Base-by-base conservation (phyloP, 306 rosid genomes). In the Phaseolus lunatus region DNA sequence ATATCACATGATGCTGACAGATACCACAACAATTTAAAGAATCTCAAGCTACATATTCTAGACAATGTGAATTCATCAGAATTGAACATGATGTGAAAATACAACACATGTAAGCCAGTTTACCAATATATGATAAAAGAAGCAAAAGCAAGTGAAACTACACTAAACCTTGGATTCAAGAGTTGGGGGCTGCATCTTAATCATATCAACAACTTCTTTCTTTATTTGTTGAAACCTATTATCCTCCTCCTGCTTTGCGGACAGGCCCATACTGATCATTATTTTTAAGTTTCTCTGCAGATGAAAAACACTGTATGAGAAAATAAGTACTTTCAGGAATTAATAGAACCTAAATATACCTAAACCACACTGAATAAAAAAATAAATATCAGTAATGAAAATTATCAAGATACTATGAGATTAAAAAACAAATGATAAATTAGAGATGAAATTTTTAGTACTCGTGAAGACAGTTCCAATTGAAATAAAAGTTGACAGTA, bases 161-260 rank as follows among this genome's bases (percentile, higher is more conserved):
- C 27, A 76, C 35, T 39, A 61, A 86, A 96, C 99, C 99, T 91
- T 88, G 64, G 84, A 75, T 82, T 90, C 99, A 84, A 74, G 33
- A 72, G 80, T 80, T 31, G 91, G 83, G 35, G 85, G 85, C 67
- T 80, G 88, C 48, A 79, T 57, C 88, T 87, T 89, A 82, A 96
- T 89, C 93, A 96, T 85, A 58, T 96, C 99, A 39, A 87, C 82
- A 77, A 92, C 91, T 84, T 96, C 98, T 87, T 87, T 91, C 91
- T 92, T 96, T 85, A 92, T 87, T 64, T 61, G 91, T 84, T 89
- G 94, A 88, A 91, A 92, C 87, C 92, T 87, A 80, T 87, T 87
- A 79, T 96, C 94, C 70, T 87, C 88, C 88, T 95, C 98, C 89
- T 92, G 89, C 86, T 89, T 92, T 69, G 92, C 99, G 65, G 97